These are phyloP conservation scores for Penicillium italicum DNA, from an alignment of 2,329 filamentous ascomycete species.

Conservation along the genomic window DNA sequence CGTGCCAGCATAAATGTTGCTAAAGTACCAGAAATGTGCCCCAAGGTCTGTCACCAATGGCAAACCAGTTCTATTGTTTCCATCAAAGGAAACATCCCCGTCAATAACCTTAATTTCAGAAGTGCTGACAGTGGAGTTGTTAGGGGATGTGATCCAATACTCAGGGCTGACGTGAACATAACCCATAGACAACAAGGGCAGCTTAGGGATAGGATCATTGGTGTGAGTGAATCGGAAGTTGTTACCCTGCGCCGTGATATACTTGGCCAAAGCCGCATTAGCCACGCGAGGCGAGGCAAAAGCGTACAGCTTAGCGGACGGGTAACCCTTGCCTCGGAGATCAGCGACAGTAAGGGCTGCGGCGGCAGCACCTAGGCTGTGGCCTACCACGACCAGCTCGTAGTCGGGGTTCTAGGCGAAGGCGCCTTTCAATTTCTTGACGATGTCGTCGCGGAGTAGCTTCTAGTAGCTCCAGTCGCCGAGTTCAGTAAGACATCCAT, in stretches of 20 bases:
- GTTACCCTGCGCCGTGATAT: constrained; percentile 52
- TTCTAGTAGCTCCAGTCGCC: constrained; percentile 51
- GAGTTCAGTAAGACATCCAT: constrained; percentile 39
- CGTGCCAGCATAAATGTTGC: constrained; percentile 20
- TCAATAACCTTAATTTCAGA: constrained; percentile 22
- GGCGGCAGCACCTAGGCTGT: constrained; percentile 66
- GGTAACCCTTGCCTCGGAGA: constrained; percentile 49
- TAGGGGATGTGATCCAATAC: constrained; percentile 55
- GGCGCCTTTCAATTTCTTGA: constrained; percentile 32
- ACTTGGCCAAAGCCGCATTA: constrained; percentile 53
- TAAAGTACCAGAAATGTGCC: constrained; percentile 29
- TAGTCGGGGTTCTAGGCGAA: constrained; percentile 30
- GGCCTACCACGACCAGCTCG: constrained; percentile 52
- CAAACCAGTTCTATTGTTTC: constrained; percentile 26
- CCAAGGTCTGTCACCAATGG: constrained; percentile 14
- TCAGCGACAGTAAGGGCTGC: constrained; percentile 58
- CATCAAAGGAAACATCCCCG: constrained; percentile 22
- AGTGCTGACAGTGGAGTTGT: constrained; percentile 19
- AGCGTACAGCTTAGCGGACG: constrained; percentile 57
- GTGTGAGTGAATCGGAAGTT: constrained; percentile 64
- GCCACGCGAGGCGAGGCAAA: constrained; percentile 66
- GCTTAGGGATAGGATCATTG: constrained; percentile 64
- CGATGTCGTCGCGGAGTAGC: constrained; percentile 33
- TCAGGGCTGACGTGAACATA: constrained; percentile 68
- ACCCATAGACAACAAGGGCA: constrained; percentile 59